A percentile compares a stretch with the other conserved stretches of the same genome.
Conservation (phyloP, 306 rosid species). For the Castanea mollissima region DNA sequence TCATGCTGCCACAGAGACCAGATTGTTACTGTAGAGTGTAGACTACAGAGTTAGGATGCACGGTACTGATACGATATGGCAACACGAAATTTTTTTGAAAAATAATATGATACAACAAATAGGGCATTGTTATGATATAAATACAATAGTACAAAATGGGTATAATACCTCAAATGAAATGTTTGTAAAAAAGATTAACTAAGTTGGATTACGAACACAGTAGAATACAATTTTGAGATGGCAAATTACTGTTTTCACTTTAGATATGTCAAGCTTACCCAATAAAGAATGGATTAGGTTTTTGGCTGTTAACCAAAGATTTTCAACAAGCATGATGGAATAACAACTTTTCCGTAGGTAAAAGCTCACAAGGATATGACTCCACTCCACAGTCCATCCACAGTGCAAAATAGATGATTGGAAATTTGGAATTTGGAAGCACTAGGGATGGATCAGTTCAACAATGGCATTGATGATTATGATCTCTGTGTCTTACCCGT, state of each 20-base stretch:
- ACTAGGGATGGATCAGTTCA: neutral
- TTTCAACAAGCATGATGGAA: neutral
- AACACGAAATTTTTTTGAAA: no score
- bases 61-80: fast-evolving
- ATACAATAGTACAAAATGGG: no score
- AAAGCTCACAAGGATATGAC: neutral
- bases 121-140: no score
- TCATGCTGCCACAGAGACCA: neutral
- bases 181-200: neutral
- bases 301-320: neutral
- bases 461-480: neutral
- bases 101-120: no score
- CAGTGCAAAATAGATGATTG: neutral
- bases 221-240: neutral
- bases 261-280: neutral
- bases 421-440: neutral
- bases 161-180: no score
- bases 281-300: neutral
- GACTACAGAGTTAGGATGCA: no score
- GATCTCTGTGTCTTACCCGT: neutral
- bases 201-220: neutral
- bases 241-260: neutral
- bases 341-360: neutral
- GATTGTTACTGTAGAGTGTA: neutral
- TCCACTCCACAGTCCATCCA: neutral